Evolutionary conservation across 805 yeast species (phyloP).

Genomic region (Saturnispora saitoi): DNA sequence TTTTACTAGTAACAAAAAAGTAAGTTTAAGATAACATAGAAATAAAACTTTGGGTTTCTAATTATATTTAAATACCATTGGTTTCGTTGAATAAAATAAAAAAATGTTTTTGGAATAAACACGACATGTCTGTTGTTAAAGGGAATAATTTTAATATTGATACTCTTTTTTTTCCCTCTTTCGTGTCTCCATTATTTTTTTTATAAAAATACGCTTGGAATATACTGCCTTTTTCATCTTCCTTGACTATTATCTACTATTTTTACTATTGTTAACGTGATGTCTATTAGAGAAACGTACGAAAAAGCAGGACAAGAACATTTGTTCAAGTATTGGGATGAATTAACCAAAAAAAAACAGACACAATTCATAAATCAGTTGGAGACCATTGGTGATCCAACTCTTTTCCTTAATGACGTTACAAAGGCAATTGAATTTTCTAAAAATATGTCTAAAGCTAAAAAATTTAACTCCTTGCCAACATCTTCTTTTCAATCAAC

Average conservation of each 20-base stretch:
- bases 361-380: constrained; percentile 34
- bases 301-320: constrained; percentile 45
- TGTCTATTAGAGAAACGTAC: constrained; percentile 22
- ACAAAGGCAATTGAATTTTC: constrained; percentile 37
- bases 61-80: too few species aligned
- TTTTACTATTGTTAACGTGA: neutral
- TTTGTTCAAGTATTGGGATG: constrained; percentile 40
- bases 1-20: too few species aligned
- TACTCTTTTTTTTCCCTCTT: too few species aligned
- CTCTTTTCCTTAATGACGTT: constrained; percentile 33
- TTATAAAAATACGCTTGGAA: too few species aligned
- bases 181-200: too few species aligned
- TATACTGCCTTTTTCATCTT: neutral
- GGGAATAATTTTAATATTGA: too few species aligned
- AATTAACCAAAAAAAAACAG: constrained; percentile 31
- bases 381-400: constrained; percentile 34
- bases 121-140: too few species aligned
- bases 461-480: constrained; percentile 44
- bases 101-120: too few species aligned
- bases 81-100: too few species aligned
- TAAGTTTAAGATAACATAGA: too few species aligned
- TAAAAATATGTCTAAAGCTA: constrained; percentile 14
- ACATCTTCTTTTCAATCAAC: constrained; percentile 44
- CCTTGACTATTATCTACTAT: neutral
- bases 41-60: too few species aligned